Evolutionary conservation across 768 basidiomycete species (phyloP), one percentile per base, ranked within the genome.

Genomic region (Suillus luteus): DNA sequence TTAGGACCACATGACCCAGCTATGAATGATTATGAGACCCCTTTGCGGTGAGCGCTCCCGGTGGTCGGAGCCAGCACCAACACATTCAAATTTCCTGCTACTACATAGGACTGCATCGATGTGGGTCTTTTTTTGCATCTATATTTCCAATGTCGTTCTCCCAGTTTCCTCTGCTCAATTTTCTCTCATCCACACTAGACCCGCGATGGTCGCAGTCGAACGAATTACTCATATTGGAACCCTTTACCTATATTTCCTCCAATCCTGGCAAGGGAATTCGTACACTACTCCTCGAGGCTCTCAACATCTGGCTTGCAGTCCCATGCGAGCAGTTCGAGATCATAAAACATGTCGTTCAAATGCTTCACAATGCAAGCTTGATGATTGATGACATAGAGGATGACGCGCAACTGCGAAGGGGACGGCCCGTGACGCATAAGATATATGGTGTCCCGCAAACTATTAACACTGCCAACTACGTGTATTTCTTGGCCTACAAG

Each of bases 371-470:
- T 60, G 95, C 96, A 7, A 95, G 92, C 73, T 81, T 99, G 37
- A 83, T 99, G 96, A 85, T 97, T 66, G 95, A 97, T 72, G 95
- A 97, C 73, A 96, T 97, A 44, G 93, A 97, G 75, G 95, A 97
- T 66, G 91, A 91, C 62, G 91, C 92, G 0, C 91, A 93, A 68
- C 80, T 97, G 44, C 82, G 95, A 24, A 78, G 96, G 67, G 96
- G 96, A 2, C 82, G 85, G 37, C 96, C 96, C 83, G 70, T 96
- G 31, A 87, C 93, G 0, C 96, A 99, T 79, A 93, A 92, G 79
- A 96, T 99, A 67, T 99, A 96, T 68, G 96, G 96, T 1, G 80
- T 97, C 3, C 94, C 96, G 0, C 96, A 98, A 72, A 97, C 96
- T 0, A 95, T 99, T 78, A 99, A 99, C 73, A 88, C 91, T 0